These are phyloP conservation scores for Thalassiosira livingstoniorum DNA, from an alignment of 352 stramenopile genomes.

Conservation along the genomic window DNA sequence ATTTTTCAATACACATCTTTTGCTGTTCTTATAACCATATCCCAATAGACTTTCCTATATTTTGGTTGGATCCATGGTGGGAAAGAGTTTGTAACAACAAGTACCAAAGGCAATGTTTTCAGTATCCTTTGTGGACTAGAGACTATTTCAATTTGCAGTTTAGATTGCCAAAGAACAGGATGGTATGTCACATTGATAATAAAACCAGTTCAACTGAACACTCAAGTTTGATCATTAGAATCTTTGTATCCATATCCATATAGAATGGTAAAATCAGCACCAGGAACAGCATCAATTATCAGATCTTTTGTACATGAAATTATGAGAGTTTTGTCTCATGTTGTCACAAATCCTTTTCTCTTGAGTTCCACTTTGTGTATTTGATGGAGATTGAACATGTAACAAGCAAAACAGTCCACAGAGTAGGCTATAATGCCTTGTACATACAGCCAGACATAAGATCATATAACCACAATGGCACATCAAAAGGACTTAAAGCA, in stretches of 20 bases:
- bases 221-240: conserved; percentile 30
- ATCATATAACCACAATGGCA: not conserved
- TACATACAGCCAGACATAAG: conserved; percentile 16
- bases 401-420: conserved; percentile 49
- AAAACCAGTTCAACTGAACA: conserved; percentile 50
- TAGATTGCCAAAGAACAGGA: conserved; percentile 19
- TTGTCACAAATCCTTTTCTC: conserved; percentile 36
- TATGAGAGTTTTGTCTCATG: not conserved
- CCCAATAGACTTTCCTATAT: conserved; percentile 1
- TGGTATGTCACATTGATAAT: conserved; percentile 34
- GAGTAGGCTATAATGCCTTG: conserved; percentile 57
- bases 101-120: conserved; percentile 40
- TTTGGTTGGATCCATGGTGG: conserved; percentile 10
- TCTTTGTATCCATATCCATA: conserved; percentile 26
- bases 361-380: conserved; percentile 44
- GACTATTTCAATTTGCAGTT: conserved; percentile 12
- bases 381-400: conserved; percentile 9
- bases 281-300: conserved; percentile 19
- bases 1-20: not conserved
- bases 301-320: not conserved
- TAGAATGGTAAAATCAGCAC: conserved; percentile 1
- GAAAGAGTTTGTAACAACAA: conserved; percentile 30
- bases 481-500: not conserved
- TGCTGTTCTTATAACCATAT: not conserved
- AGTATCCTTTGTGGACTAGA: conserved; percentile 30